Percentiles rank a stretch among this genome's conserved stretches.
phyloP scores from a whole-genome alignment of 306 rosid genomes.

The Cajanus cajan region DNA sequence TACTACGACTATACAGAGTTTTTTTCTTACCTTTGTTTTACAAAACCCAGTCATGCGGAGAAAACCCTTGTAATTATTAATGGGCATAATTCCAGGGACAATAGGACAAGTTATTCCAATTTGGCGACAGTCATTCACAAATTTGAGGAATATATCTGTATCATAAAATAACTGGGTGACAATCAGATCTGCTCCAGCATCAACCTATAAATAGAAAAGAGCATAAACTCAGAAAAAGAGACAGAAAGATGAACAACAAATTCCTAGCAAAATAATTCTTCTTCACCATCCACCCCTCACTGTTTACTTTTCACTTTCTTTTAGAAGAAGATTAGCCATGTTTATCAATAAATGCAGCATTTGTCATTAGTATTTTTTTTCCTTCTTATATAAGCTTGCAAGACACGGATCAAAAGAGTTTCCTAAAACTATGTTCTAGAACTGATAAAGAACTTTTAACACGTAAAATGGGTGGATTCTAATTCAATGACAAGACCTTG shows the following conservation, averaged over 20 bases:
- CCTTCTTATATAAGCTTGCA: neutral
- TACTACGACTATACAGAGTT: neutral
- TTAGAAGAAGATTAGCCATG: neutral
- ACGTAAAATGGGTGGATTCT: conserved; percentile 11
- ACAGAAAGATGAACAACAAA: neutral
- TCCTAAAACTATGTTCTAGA: conserved; percentile 3
- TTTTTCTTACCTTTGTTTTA: conserved; percentile 76
- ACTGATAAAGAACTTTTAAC: neutral
- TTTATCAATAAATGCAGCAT: conserved; percentile 9
- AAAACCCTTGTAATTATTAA: conserved; percentile 94
- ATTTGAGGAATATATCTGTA: conserved; percentile 86
- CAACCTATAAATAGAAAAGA: conserved; percentile 52
- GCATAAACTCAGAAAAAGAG: conserved; percentile 19
- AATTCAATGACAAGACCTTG: conserved; percentile 50
- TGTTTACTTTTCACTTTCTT: neutral
- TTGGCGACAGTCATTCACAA: conserved; percentile 93
- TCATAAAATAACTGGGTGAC: conserved; percentile 91
- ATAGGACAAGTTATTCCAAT: conserved; percentile 93
- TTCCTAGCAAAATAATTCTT: conserved; percentile 6
- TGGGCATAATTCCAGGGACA: conserved; percentile 99
- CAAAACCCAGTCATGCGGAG: conserved; percentile 97
- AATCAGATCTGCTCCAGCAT: conserved; percentile 96
- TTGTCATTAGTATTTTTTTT: neutral
- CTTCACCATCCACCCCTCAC: neutral
- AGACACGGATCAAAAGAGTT: neutral